phyloP scores from a whole-genome alignment of 495 filamentous ascomycete genomes.

The Daldinia caldariorum region DNA sequence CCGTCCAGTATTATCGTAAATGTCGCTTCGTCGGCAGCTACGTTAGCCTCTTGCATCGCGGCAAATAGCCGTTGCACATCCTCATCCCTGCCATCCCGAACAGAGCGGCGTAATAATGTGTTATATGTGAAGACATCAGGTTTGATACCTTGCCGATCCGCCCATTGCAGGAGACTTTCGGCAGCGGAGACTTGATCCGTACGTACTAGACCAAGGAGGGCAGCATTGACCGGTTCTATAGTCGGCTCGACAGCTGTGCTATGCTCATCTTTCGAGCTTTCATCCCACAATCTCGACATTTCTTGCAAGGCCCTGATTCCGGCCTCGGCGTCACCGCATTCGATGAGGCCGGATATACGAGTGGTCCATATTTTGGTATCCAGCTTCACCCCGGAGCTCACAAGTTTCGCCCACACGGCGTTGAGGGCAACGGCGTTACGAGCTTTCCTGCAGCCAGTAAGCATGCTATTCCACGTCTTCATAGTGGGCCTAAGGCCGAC shows the following conservation, averaged over 20 bases:
- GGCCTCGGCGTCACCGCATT: constrained; percentile 53
- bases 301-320: constrained; percentile 68
- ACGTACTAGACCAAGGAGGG: constrained; percentile 56
- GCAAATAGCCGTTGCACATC: constrained; percentile 56
- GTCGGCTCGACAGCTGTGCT: constrained; percentile 62
- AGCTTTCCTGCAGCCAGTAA: constrained; percentile 64
- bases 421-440: constrained; percentile 61
- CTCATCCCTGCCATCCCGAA: constrained; percentile 54
- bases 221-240: constrained; percentile 71
- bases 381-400: constrained; percentile 60
- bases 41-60: constrained; percentile 48
- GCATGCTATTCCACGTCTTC: constrained; percentile 70
- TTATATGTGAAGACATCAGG: constrained; percentile 76
- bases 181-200: constrained; percentile 48
- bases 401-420: constrained; percentile 67
- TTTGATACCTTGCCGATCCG: constrained; percentile 62
- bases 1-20: constrained; percentile 57
- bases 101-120: constrained; percentile 65
- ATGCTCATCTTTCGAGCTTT: constrained; percentile 43
- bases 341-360: constrained; percentile 68
- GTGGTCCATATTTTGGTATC: constrained; percentile 69
- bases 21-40: constrained; percentile 53
- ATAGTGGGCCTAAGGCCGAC: constrained; percentile 61
- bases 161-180: constrained; percentile 66
- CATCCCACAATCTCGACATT: constrained; percentile 65